Evolutionary conservation across 2,329 filamentous ascomycete genomes (phyloP).

Genomic region (Pseudocercospora vitis): DNA sequence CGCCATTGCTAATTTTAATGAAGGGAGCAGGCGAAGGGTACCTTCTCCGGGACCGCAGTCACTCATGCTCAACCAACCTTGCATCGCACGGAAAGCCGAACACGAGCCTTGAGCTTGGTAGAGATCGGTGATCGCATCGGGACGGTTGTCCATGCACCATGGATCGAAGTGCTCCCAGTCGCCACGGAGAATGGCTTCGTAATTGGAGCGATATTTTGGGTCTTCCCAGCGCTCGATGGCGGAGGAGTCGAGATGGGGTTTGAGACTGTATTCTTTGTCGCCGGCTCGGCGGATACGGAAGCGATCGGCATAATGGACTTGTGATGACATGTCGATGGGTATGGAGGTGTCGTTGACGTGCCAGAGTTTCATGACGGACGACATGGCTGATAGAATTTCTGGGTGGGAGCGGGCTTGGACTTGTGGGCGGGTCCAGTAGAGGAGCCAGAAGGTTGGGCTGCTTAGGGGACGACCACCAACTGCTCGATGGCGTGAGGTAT

Average conservation of each 20-base stretch:
- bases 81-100: constrained; percentile 13
- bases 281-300: constrained; percentile 16
- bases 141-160: constrained; percentile 13
- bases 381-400: constrained; percentile 15
- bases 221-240: constrained; percentile 19
- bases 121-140: constrained; percentile 10
- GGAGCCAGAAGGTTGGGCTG: constrained; percentile 14
- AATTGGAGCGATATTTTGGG: constrained; percentile 15
- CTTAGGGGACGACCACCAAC: constrained; percentile 10
- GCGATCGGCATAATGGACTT: constrained; percentile 13
- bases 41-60: constrained; percentile 12
- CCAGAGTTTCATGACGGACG: constrained; percentile 15
- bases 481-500: constrained; percentile 6
- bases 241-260: constrained; percentile 16
- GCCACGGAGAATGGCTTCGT: constrained; percentile 10
- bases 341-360: constrained; percentile 9
- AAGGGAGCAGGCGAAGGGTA: constrained; percentile 6
- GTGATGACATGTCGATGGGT: constrained; percentile 14
- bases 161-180: constrained; percentile 18
- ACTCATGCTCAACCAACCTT: constrained; percentile 13
- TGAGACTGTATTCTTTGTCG: constrained; percentile 13
- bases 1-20: constrained; percentile 12
- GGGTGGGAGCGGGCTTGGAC: constrained; percentile 15
- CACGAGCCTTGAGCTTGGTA: constrained; percentile 17
- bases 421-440: constrained; percentile 19